phyloP scores from a whole-genome alignment of 331 rosid genomes.

The Ulmus americana region DNA sequence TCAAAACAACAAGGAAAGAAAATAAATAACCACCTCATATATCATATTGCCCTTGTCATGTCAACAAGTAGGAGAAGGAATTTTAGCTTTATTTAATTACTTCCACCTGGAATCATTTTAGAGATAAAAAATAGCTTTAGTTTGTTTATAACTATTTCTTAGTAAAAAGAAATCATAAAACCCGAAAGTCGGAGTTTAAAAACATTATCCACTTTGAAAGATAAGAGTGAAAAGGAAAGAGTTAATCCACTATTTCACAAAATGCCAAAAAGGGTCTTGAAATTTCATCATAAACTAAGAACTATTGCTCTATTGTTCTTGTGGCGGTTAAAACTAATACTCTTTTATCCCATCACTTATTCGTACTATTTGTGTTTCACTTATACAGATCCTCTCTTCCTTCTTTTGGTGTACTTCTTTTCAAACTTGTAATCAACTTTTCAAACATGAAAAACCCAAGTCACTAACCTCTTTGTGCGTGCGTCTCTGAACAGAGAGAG shows the following conservation, averaged over 20 bases:
- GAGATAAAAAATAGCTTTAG: constrained; percentile 24
- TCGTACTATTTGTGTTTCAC: constrained; percentile 11
- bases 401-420: constrained; percentile 17
- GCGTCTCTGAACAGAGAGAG: neutral
- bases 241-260: constrained; percentile 15
- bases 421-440: constrained; percentile 26
- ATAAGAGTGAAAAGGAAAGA: neutral
- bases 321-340: constrained; percentile 40
- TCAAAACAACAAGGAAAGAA: neutral
- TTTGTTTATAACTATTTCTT: constrained; percentile 28
- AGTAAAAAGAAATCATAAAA: constrained; percentile 10
- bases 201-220: constrained; percentile 40
- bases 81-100: constrained; percentile 6
- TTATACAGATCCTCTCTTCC: neutral
- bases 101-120: constrained; percentile 32
- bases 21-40: neutral
- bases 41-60: constrained; percentile 28
- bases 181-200: constrained; percentile 12
- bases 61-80: constrained; percentile 18
- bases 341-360: constrained; percentile 14
- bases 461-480: too few relatives aligned
- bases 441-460: neutral
- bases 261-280: constrained; percentile 17
- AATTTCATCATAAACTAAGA: constrained; percentile 23
- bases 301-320: constrained; percentile 1